phyloP scores from a whole-genome alignment of 2,329 filamentous ascomycete species.

The Colletotrichum viniferum region DNA sequence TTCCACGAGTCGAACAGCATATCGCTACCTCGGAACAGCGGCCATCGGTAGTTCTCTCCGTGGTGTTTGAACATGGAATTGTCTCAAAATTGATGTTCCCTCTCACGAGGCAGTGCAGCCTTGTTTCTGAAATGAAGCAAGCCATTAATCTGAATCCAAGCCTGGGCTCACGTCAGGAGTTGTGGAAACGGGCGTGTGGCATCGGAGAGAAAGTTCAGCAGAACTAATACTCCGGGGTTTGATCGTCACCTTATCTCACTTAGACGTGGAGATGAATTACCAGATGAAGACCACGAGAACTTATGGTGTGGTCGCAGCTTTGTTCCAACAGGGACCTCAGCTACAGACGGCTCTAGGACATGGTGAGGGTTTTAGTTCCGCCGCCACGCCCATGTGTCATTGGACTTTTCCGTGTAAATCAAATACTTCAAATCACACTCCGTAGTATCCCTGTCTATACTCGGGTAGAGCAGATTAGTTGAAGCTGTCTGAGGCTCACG shows the following conservation, averaged over 20 bases:
- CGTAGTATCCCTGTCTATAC: background rate
- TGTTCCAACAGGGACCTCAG: background rate
- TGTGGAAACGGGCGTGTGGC: background rate
- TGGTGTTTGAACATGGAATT: background rate
- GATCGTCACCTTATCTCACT: background rate
- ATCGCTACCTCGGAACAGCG: background rate
- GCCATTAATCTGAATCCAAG: background rate
- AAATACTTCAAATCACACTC: background rate
- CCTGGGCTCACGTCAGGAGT: background rate
- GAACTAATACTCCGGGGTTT: background rate
- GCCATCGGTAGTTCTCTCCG: background rate
- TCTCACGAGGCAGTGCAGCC: background rate
- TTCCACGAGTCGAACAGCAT: background rate
- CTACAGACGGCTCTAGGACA: background rate
- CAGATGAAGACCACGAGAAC: background rate
- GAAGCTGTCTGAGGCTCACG: background rate
- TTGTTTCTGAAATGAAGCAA: background rate
- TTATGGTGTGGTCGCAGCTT: background rate
- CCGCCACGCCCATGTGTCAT: background rate
- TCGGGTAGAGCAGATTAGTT: background rate
- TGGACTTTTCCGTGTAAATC: background rate
- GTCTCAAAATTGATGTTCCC: background rate
- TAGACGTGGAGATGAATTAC: background rate
- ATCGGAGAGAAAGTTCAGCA: background rate
- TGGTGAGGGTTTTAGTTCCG: background rate